Conservation (phyloP, 2,329 filamentous ascomycete species). For the Salinomyces thailandicus region DNA sequence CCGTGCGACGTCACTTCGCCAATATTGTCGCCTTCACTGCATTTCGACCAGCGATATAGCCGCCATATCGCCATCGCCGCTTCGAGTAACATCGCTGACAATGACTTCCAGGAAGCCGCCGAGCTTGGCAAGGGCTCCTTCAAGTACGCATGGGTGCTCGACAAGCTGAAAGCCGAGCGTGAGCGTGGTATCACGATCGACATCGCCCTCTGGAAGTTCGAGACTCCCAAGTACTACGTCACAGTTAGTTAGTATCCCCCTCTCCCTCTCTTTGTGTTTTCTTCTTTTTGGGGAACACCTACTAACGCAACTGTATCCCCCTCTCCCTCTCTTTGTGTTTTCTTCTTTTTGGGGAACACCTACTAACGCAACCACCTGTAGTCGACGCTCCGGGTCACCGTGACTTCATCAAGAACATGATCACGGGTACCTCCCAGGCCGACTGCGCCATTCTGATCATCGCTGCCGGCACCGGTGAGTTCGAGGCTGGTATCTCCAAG, state of each 20-base stretch:
- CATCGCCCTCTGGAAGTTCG: constrained; percentile 99
- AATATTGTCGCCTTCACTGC: too few species aligned
- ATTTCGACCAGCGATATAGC: too few species aligned
- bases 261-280: too few species aligned
- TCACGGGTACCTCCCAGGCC: constrained; percentile 99
- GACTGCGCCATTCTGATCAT: constrained; percentile 99
- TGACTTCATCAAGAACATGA: constrained; percentile 99
- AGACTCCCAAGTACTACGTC: constrained; percentile 73
- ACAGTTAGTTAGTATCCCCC: too few species aligned
- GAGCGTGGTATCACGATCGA: constrained; percentile 99
- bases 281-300: background rate
- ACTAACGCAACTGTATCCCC: too few species aligned
- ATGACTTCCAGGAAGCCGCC: constrained; percentile 69
- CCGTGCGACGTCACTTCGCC: background rate
- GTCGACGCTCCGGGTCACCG: constrained; percentile 96
- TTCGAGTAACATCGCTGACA: constrained; percentile 13
- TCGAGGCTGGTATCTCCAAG: constrained; percentile 99
- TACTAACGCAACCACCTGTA: too few species aligned
- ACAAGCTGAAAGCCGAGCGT: constrained; percentile 99
- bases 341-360: too few species aligned
- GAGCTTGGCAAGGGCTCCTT: constrained; percentile 99
- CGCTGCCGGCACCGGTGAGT: constrained; percentile 99
- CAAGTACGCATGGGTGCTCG: constrained; percentile 99
- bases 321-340: too few species aligned
- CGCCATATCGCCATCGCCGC: background rate